Evolutionary conservation across 306 rosid species (phyloP).

Genomic region (Cucurbita moschata): DNA sequence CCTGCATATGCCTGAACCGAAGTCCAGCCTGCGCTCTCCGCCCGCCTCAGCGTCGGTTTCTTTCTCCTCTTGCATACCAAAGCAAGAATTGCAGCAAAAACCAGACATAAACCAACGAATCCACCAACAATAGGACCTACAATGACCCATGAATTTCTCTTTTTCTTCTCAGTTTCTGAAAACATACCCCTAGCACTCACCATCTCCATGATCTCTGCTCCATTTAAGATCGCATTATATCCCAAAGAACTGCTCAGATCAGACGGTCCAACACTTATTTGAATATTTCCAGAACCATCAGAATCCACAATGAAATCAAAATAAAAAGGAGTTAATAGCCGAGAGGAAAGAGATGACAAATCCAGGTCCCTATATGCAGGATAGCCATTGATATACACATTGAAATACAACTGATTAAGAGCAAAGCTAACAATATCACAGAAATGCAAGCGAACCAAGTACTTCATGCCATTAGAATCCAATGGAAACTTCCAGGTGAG

Average conservation of each 20-base stretch:
- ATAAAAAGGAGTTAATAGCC: conserved; percentile 62
- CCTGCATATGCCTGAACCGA: conserved; percentile 62
- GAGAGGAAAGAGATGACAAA: conserved; percentile 44
- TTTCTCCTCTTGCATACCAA: conserved; percentile 42
- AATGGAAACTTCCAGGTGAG: conserved; percentile 75
- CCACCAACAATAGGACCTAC: conserved; percentile 56
- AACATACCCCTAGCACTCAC: conserved; percentile 16
- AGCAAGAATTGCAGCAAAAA: conserved; percentile 28
- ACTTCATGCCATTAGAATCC: conserved; percentile 20
- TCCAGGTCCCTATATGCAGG: conserved; percentile 67
- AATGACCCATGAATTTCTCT: conserved; percentile 35
- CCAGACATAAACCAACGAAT: conserved; percentile 26
- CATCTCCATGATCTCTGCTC: conserved; percentile 93
- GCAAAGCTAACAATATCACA: conserved; percentile 71
- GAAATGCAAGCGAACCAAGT: conserved; percentile 79
- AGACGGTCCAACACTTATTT: conserved; percentile 83
- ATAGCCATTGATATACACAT: conserved; percentile 67
- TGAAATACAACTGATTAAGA: conserved; percentile 53
- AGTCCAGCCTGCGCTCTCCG: conserved; percentile 82
- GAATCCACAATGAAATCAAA: conserved; percentile 64
- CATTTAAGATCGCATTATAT: conserved; percentile 81
- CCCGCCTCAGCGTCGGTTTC: conserved; percentile 35
- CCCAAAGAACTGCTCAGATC: conserved; percentile 45
- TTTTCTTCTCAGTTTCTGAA: conserved; percentile 6
- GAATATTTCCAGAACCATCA: conserved; percentile 36